These are phyloP conservation scores for Phaeomoniella chlamydospora DNA, from an alignment of 2,329 filamentous ascomycete species.

Conservation along the genomic window DNA sequence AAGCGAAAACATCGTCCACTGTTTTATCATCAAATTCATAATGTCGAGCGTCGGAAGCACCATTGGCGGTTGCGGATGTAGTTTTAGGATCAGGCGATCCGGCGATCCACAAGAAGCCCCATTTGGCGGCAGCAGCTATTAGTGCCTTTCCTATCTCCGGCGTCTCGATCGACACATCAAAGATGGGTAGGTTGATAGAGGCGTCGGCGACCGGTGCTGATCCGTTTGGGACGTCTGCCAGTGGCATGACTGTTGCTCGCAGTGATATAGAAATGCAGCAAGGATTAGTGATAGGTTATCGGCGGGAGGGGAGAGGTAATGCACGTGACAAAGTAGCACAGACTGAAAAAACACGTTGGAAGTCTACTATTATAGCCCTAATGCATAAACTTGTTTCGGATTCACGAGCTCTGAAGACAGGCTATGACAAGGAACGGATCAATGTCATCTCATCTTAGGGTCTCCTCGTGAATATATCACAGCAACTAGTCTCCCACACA, in stretches of 20 bases:
- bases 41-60: conserved; percentile 58
- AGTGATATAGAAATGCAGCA: background rate
- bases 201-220: conserved; percentile 4
- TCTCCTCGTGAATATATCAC: no score
- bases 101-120: conserved; percentile 83
- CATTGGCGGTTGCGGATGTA: conserved; percentile 47
- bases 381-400: no score
- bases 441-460: no score
- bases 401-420: no score
- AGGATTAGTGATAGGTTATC: background rate
- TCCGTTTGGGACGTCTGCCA: background rate
- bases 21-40: background rate
- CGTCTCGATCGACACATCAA: conserved; percentile 57
- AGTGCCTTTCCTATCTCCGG: conserved; percentile 50
- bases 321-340: no score
- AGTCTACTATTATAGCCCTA: no score
- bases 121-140: conserved; percentile 63
- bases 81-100: conserved; percentile 55
- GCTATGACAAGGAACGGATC: no score
- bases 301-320: no score
- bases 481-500: no score
- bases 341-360: no score
- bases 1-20: conserved; percentile 2
- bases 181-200: conserved; percentile 51
- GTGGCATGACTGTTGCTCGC: background rate